Evolutionary conservation across 495 filamentous ascomycete genomes (phyloP), one percentile per base, ranked within the genome.

Genomic region (Hypoxylon lienhwacheense): DNA sequence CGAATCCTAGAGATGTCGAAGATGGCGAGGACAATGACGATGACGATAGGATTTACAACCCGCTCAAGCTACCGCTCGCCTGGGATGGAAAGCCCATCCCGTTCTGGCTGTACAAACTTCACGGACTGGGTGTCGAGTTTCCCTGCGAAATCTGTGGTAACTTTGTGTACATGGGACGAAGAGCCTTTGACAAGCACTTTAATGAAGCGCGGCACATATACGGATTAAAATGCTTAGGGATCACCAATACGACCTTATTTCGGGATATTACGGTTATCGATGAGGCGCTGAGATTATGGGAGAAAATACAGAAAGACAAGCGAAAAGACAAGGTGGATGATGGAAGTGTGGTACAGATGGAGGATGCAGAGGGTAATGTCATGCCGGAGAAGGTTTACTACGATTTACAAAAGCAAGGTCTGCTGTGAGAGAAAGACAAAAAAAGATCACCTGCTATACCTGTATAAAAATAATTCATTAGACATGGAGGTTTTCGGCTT

Each of bases 51-150:
- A 85, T 97, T 53, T 96, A 97, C 79, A 98, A 98, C 67, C 93
- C 93, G 1, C 79, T 97, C 52, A 98, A 98, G 62, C 77, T 98
- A 5, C 93, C 93, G 4, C 77, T 97, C 12, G 91, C 89, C 3
- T 98, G 93, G 93, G 93, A 98, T 61, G 92, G 95, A 26, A 97
- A 97, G 66, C 93, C 93, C 11, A 98, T 98, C 63, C 93, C 93
- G 10, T 97, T 91, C 76, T 98, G 93, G 93, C 82, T 98, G 2
- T 98, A 97, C 78, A 92, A 96, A 63, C 77, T 98, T 11, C 93
- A 98, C 65, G 93, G 93, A 8, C 77, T 98, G 6, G 93, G 93
- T 6, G 90, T 96, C 26, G 93, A 98, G 62, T 96, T 96, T 57
- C 79, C 85, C 2, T 98, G 93, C 73, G 92, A 97, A 64, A 88